Percentiles rank a stretch among this genome's conserved stretches.
phyloP scores from a whole-genome alignment of 345 rosid genomes.

The Limnanthes douglasii region DNA sequence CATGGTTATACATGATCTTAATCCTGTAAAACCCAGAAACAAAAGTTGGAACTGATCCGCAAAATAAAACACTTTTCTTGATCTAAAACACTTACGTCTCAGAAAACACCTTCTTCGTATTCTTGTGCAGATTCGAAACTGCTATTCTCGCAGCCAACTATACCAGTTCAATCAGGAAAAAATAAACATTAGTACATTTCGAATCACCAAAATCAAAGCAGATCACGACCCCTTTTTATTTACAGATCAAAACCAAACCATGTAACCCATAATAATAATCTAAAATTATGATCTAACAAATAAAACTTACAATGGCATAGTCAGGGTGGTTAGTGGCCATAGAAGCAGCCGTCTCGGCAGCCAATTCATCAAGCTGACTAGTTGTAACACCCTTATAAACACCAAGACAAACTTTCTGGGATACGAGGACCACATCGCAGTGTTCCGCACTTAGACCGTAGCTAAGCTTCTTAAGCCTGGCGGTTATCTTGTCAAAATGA shows the following conservation, averaged over 20 bases:
- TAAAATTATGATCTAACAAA: too few species aligned
- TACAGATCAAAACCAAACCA: too few species aligned
- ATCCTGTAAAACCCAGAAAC: slow-evolving; percentile 25
- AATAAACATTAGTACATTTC: too few species aligned
- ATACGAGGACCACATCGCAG: slow-evolving; percentile 48
- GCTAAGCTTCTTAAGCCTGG: slow-evolving; percentile 52
- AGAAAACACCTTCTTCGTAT: slow-evolving; percentile 46
- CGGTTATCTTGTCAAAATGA: slow-evolving; percentile 51
- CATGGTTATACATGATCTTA: slow-evolving; percentile 36
- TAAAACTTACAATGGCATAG: slow-evolving; percentile 17
- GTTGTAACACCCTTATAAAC: slow-evolving; percentile 57
- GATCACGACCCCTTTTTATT: too few species aligned
- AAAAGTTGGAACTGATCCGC: too few species aligned
- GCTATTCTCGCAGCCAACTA: slow-evolving; percentile 56
- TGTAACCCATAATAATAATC: too few species aligned
- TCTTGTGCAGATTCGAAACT: slow-evolving; percentile 65
- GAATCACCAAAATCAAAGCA: too few species aligned
- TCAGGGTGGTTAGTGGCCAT: slow-evolving; percentile 56
- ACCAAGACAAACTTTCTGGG: slow-evolving; percentile 55
- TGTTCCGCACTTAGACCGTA: slow-evolving; percentile 48
- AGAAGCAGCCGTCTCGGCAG: slow-evolving; percentile 59
- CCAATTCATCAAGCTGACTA: slow-evolving; percentile 48
- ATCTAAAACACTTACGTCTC: slow-evolving; percentile 34
- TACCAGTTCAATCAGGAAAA: background rate
- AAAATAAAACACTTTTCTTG: background rate